These are phyloP conservation scores for Ascochyta rabiei DNA, from an alignment of 2,329 filamentous ascomycete genomes.

Conservation along the genomic window DNA sequence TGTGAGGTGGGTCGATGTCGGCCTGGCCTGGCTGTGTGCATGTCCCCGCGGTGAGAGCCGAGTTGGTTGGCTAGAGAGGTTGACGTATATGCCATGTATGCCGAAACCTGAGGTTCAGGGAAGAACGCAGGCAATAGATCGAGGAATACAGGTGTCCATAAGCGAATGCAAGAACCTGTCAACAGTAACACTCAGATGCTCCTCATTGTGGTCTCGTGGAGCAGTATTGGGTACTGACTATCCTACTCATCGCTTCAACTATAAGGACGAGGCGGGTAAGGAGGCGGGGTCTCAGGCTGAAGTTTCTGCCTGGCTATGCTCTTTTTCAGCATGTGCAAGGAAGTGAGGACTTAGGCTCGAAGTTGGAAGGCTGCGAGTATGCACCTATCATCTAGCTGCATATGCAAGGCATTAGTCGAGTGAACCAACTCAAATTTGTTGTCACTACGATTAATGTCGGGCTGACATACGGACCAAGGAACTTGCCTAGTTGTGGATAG, in stretches of 20 bases:
- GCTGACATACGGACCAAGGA: constrained; percentile 23
- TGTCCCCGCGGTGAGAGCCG: constrained; percentile 30
- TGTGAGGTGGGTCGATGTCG: constrained; percentile 30
- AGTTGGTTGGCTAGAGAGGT: constrained; percentile 26
- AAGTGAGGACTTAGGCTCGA: constrained; percentile 29
- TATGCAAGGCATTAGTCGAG: constrained; percentile 44
- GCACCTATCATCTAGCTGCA: constrained; percentile 46
- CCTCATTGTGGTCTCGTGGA: neutral
- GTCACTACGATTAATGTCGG: constrained; percentile 26
- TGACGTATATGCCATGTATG: constrained; percentile 23
- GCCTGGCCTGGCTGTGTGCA: constrained; percentile 32
- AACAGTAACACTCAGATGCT: neutral
- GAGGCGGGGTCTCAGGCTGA: constrained; percentile 32
- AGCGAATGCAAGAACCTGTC: neutral
- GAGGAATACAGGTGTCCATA: neutral
- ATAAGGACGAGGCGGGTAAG: constrained; percentile 9
- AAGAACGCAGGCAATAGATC: neutral
- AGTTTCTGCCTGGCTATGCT: constrained; percentile 20
- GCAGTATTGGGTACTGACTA: neutral
- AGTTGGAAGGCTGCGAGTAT: constrained; percentile 39
- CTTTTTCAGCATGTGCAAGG: constrained; percentile 26
- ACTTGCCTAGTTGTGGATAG: constrained; percentile 15
- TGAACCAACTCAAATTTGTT: constrained; percentile 26
- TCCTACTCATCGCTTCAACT: neutral
- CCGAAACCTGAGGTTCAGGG: constrained; percentile 12